Evolutionary conservation across 2,329 filamentous ascomycete species (phyloP).

Genomic region (Ascochyta viciae-villosae): DNA sequence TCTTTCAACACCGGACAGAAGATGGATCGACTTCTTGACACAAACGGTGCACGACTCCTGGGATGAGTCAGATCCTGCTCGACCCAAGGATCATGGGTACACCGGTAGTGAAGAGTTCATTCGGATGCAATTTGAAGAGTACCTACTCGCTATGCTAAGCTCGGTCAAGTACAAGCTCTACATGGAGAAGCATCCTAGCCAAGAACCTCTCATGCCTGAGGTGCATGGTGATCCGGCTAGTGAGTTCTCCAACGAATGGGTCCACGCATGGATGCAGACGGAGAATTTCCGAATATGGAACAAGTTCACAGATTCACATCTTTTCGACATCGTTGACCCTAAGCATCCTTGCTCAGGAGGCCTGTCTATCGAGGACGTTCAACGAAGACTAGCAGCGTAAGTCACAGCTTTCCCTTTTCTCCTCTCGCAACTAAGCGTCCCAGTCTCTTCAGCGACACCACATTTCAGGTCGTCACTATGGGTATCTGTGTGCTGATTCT

Average conservation of each 20-base stretch:
- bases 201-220: slow-evolving; percentile 68
- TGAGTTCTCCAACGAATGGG: slow-evolving; percentile 85
- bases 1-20: slow-evolving; percentile 84
- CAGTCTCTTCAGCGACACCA: slow-evolving; percentile 41
- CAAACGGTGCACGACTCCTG: slow-evolving; percentile 95
- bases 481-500: slow-evolving; percentile 47
- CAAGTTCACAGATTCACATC: slow-evolving; percentile 72
- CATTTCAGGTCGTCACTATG: slow-evolving; percentile 38
- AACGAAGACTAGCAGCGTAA: slow-evolving; percentile 79
- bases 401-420: slow-evolving; percentile 26
- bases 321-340: slow-evolving; percentile 94
- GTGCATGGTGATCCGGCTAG: slow-evolving; percentile 80
- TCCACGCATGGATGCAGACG: slow-evolving; percentile 85
- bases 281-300: slow-evolving; percentile 94
- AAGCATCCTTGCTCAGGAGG: slow-evolving; percentile 93
- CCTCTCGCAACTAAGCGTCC: slow-evolving; percentile 33
- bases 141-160: slow-evolving; percentile 86
- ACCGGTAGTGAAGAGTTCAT: slow-evolving; percentile 98
- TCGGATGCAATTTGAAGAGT: slow-evolving; percentile 94
- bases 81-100: slow-evolving; percentile 94
- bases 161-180: slow-evolving; percentile 82
- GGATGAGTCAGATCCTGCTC: slow-evolving; percentile 86
- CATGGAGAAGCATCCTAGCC: slow-evolving; percentile 52
- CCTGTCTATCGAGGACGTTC: slow-evolving; percentile 91
- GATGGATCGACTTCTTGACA: slow-evolving; percentile 96